Evolutionary conservation across 2,329 filamentous ascomycete species (phyloP), one percentile per base, ranked within the genome.

Genomic region (Aspergillus sp.): DNA sequence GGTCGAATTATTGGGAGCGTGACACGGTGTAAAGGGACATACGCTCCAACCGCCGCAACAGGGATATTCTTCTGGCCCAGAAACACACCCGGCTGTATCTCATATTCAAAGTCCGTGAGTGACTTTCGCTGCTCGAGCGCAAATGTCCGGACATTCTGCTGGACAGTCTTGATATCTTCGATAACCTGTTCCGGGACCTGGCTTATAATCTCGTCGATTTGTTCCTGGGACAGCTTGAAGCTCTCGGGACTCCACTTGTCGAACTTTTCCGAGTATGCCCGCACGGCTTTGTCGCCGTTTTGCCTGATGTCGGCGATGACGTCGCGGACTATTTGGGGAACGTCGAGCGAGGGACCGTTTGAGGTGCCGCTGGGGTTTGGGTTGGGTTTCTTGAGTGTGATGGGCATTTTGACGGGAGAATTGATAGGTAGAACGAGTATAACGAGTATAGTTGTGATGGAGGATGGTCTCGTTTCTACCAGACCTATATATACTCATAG

Each of bases 21-120:
- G 19, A 19, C 19, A 19, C 25, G 2, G 25, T 2, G 25, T 4
- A 28, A 28, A 3, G 15, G 9, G 15, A 69, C 75, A 64, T 72
- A 82, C 73, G 78, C 77, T 34, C 83, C 83, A 9, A 81, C 81
- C 0, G 71, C 72, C 28, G 69, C 71, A 61, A 85, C 82, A 0
- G 82, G 82, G 41, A 81, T 76, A 63, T 83, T 83, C 63, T 79
- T 81, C 66, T 85, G 83, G 5, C 83, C 83, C 0, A 85, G 72
- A 57, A 79, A 77, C 0, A 85, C 82, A 2, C 83, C 83, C 3
- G 81, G 82, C 31, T 75, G 71, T 17, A 81, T 82, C 69, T 85
- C 82, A 30, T 84, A 64, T 69, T 85, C 83, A 61, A 85, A 80
- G n/a, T 84, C 83, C 8, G 72, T 75, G 51, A 85, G 67, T 3